Base-by-base conservation (phyloP, 176 grass and related monocot species). In the Microstegium vimineum region DNA sequence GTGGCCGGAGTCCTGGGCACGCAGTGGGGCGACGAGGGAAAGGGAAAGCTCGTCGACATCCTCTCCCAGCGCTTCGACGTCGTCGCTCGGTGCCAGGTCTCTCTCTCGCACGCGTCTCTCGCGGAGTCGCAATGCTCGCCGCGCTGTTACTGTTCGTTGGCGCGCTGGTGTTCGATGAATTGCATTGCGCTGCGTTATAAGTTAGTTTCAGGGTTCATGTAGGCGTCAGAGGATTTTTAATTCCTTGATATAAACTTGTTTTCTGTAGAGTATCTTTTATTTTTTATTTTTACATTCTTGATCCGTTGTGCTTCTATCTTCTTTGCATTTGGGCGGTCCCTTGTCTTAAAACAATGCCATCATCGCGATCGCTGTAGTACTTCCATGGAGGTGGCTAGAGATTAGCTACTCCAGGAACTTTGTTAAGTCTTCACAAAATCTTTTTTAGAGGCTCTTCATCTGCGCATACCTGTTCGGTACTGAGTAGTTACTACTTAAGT, bases 11-110 rank as follows among this genome's bases (percentile, higher is more conserved):
- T 98, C 66, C 92, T 98, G 1, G 95, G 92, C 22, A 88, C 95
- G 46, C 89, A 98, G 89, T 98, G 95, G 95, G 95, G 92, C 30
- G 92, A 98, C 33, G 95, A 98, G 89, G 95, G 95, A 9, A 98
- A 98, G 77, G 92, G 90, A 1, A 98, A 98, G 67, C 92, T 98
- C 31, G 89, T 98, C 15, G 88, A 98, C 84, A 82, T 93, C 75
- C 90, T 98, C 71, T 84, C 95, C 5, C 76, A 88, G 84, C 86
- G 87, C 61, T 98, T 98, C 51, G 90, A 98, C 76, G 81, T 98
- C 72, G 92, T 98, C 40, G 95, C 92, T 13, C 90, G 95, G 18
- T 98, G 95, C 78, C 95, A 98, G 95, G 92, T 95, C 64, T 47
- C 22, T 49, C 16, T 15, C 43, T 9, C 71, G 35, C 7, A 0